Percentiles rank a stretch among this genome's conserved stretches.
Evolutionary conservation across 163 green algal species (phyloP).

Genomic region (Scenedesmus sp.): DNA sequence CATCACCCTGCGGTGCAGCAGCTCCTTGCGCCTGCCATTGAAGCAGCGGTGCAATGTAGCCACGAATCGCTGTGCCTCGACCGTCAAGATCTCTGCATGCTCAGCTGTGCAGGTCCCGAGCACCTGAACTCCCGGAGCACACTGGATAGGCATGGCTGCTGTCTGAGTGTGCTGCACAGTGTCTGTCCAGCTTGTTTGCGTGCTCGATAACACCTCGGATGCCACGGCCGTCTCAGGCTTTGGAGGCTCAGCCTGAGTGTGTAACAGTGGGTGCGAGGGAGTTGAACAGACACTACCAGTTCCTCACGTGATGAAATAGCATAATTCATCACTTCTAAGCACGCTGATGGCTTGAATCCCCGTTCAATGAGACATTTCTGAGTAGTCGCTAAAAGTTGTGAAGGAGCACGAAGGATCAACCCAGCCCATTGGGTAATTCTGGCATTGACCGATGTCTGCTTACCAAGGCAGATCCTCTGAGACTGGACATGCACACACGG

Average conservation of each 20-base stretch:
- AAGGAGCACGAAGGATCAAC: no score
- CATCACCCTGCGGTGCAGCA: constrained; percentile 72
- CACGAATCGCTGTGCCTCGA: constrained; percentile 77
- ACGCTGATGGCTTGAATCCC: no score
- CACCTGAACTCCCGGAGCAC: constrained; percentile 8
- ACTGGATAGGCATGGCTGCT: constrained; percentile 1
- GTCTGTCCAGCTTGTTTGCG: not conserved
- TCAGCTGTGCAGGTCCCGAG: not conserved
- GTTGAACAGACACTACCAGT: not conserved
- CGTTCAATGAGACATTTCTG: no score
- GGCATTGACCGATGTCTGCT: not conserved
- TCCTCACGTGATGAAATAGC: constrained; percentile 3
- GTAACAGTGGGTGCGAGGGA: not conserved
- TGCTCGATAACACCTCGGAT: not conserved
- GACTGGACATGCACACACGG: not conserved
- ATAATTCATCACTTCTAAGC: not conserved
- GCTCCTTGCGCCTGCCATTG: constrained; percentile 71
- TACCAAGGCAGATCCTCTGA: not conserved
- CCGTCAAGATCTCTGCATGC: constrained; percentile 73
- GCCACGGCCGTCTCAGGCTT: not conserved
- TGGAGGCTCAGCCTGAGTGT: not conserved
- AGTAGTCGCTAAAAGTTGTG: no score
- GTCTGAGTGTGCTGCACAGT: not conserved
- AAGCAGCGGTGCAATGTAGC: constrained; percentile 80
- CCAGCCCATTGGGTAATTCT: not conserved